These are phyloP conservation scores for Trametes meyenii DNA, from an alignment of 768 basidiomycete species.

Conservation along the genomic window DNA sequence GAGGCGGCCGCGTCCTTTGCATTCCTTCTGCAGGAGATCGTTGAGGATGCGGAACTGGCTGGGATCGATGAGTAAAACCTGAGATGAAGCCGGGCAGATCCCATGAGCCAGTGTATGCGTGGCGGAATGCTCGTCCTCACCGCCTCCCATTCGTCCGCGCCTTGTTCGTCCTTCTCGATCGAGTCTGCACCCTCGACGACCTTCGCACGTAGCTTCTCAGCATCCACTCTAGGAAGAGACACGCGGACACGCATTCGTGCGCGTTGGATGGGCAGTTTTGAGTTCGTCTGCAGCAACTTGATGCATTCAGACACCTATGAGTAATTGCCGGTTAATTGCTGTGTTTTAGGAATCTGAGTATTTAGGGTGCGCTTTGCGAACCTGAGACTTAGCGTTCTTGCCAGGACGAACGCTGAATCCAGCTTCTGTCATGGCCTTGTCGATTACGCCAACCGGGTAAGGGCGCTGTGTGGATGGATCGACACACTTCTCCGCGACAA, in stretches of 20 bases:
- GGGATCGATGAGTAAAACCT: slow-evolving; percentile 94
- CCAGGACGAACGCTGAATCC: slow-evolving; percentile 88
- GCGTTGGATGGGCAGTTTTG: slow-evolving; percentile 89
- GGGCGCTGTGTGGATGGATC: slow-evolving; percentile 89
- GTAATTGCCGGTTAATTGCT: background rate
- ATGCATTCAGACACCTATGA: slow-evolving; percentile 90
- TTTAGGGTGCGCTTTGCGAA: slow-evolving; percentile 29
- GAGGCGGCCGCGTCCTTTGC: slow-evolving; percentile 83
- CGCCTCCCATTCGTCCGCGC: slow-evolving; percentile 79
- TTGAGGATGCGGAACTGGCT: slow-evolving; percentile 87
- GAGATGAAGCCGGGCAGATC: background rate
- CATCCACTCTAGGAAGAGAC: slow-evolving; percentile 66
- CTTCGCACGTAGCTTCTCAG: slow-evolving; percentile 68
- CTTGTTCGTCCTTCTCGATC: slow-evolving; percentile 81
- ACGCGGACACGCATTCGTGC: slow-evolving; percentile 92
- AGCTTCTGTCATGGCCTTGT: slow-evolving; percentile 95
- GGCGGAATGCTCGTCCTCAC: slow-evolving; percentile 49
- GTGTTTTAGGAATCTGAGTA: background rate
- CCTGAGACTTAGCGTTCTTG: slow-evolving; percentile 95
- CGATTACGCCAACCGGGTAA: slow-evolving; percentile 93
- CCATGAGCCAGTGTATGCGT: background rate
- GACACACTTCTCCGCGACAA: slow-evolving; percentile 94
- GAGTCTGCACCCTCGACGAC: slow-evolving; percentile 75
- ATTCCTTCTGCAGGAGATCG: slow-evolving; percentile 89
- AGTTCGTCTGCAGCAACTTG: slow-evolving; percentile 76